Evolutionary conservation across 2,329 filamentous ascomycete genomes (phyloP).

Genomic region (Didymella pomorum): DNA sequence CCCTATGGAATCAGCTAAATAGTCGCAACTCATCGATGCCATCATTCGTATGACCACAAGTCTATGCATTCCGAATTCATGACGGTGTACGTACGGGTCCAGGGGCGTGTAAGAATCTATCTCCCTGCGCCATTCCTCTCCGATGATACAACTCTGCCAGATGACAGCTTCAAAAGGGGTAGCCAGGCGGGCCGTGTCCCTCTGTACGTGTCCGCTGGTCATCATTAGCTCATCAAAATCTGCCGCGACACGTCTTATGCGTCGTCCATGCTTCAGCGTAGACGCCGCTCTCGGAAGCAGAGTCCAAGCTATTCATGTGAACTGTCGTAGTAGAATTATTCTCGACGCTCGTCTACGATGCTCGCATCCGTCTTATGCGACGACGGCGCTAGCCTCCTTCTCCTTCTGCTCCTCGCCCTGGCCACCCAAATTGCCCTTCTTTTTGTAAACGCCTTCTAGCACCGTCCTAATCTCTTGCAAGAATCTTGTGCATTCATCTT

Average conservation of each 20-base stretch:
- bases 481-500: slow-evolving; percentile 82
- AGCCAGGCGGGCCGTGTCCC: neutral
- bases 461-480: slow-evolving; percentile 70
- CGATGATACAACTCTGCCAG: neutral
- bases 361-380: no score
- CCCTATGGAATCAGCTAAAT: neutral
- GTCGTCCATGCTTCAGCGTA: neutral
- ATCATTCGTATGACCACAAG: neutral
- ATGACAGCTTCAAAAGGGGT: neutral
- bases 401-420: slow-evolving; percentile 58
- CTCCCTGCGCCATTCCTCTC: neutral
- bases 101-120: neutral
- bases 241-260: neutral
- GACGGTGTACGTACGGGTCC: neutral
- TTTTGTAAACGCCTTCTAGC: slow-evolving; percentile 58
- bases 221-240: neutral
- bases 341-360: no score
- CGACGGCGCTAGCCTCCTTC: slow-evolving; percentile 58
- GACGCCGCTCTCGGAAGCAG: no score
- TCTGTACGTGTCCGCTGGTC: neutral
- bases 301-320: no score
- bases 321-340: no score
- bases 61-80: no score
- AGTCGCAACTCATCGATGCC: no score
- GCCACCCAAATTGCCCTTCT: slow-evolving; percentile 40